Conservation (phyloP, 345 rosid species). For the Microcos paniculata region DNA sequence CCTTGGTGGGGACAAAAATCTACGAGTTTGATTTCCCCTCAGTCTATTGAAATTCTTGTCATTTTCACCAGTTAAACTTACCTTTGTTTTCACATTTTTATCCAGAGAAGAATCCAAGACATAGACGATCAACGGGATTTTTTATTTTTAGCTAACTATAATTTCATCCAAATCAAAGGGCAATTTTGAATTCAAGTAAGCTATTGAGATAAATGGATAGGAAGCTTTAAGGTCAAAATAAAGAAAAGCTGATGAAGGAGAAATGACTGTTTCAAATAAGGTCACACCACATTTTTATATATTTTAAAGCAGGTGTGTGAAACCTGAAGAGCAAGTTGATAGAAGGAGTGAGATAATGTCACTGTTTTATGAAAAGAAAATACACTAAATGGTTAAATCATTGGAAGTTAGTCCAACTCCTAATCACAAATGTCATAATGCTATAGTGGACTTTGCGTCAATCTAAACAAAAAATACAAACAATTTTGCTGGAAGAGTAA, state of each 20-base stretch:
- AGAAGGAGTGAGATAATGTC: not conserved
- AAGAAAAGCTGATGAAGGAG: not conserved
- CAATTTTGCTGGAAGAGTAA: not conserved
- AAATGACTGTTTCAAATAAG: not conserved
- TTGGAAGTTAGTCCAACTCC: conserved; percentile 2
- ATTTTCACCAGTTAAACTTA: not conserved
- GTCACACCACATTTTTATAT: not conserved
- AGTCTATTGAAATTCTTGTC: not conserved
- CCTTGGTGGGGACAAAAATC: not conserved
- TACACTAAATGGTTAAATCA: not conserved
- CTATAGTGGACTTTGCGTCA: not conserved
- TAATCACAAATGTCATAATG: conserved; percentile 4
- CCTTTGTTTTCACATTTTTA: not conserved
- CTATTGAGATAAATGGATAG: not conserved
- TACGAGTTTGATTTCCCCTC: not conserved
- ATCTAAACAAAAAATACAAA: not conserved
- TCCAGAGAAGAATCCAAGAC: not conserved
- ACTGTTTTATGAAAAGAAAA: not conserved
- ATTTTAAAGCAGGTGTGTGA: not conserved
- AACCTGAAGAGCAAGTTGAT: not conserved
- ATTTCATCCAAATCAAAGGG: not conserved
- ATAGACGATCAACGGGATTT: not conserved
- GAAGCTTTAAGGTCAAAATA: not conserved
- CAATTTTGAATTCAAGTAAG: not conserved
- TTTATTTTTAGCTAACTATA: not conserved